Evolutionary conservation across 2,329 filamentous ascomycete genomes (phyloP), one percentile per base, ranked within the genome.

Genomic region (Gliomastix tumulicola): DNA sequence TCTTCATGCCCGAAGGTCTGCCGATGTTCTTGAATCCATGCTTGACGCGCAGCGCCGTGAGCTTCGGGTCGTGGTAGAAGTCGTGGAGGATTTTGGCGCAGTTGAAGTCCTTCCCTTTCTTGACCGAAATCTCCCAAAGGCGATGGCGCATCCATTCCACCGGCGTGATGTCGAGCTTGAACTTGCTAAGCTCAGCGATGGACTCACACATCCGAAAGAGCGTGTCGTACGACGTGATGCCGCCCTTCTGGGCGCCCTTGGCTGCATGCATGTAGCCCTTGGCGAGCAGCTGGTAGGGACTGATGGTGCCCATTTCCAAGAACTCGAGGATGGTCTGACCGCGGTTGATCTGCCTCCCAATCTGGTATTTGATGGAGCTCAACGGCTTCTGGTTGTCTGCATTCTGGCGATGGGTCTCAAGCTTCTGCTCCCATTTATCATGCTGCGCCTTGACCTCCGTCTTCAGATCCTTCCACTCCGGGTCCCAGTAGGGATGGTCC

Each of bases 1-100:
- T 57, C 41, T 62, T 69, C 43, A 65, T 62, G 4, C 63, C 65
- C 28, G 70, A 72, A 1, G 74, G 74, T 1, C 74, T 61, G 7
- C 74, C 74, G 7, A 78, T 76, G 43, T 71, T 76, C 34, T 72
- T 70, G 41, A 69, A 75, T 0, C 74, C 74, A 40, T 70, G 68
- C 53, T 72, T 71, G 18, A 58, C 53, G 7, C 74, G 63, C 8
- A 77, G 53, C 2, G 57, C 51, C 12, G 63, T 59, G 2, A 77
- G 53, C 48, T 76, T 76, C 0, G 57, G 53, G 44, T 79, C 74
- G 44, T 74, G 70, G 42, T 78, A 79, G 16, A 78, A 64, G 44
- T 73, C 65, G 35, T 73, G 66, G 2, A 72, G 63, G 3, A 63
- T 69, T 46, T 63, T 66, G 31, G 65, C 63, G 16, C 77, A 53